phyloP scores from a whole-genome alignment of 2,329 filamentous ascomycete species.

The Tolypocladium endophyticum region DNA sequence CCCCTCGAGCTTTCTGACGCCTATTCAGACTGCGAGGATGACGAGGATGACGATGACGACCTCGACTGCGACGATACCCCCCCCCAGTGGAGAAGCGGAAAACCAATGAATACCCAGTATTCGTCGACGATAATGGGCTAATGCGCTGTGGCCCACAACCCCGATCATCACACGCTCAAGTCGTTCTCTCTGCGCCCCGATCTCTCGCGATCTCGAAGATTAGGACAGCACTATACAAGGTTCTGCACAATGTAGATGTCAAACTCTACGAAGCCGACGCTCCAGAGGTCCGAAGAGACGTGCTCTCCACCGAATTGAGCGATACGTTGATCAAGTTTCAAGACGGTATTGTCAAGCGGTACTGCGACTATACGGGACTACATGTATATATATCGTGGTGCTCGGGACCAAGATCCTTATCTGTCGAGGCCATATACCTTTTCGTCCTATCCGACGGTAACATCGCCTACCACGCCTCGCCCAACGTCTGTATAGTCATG shows the following conservation, averaged over 20 bases:
- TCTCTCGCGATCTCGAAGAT: neutral
- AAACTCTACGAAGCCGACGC: neutral
- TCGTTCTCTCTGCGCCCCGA: neutral
- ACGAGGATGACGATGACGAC: too few species aligned
- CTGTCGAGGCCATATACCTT: neutral
- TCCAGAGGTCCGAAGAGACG: too few species aligned
- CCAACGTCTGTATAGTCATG: neutral
- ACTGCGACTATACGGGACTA: neutral
- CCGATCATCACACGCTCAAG: neutral
- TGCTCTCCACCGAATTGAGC: neutral
- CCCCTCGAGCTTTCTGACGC: too few species aligned
- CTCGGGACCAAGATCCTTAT: neutral
- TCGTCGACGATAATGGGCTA: neutral
- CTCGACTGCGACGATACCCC: too few species aligned
- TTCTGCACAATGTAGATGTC: neutral
- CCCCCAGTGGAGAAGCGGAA: neutral
- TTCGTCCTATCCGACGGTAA: neutral
- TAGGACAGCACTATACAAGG: neutral
- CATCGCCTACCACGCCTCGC: neutral
- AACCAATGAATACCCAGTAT: neutral
- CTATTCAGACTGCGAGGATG: too few species aligned
- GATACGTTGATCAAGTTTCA: neutral
- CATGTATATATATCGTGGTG: too few species aligned
- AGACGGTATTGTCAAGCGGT: neutral
- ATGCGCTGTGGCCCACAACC: neutral